These are phyloP conservation scores for Alternaria infectoria DNA, from an alignment of 2,329 filamentous ascomycete species.

Conservation along the genomic window DNA sequence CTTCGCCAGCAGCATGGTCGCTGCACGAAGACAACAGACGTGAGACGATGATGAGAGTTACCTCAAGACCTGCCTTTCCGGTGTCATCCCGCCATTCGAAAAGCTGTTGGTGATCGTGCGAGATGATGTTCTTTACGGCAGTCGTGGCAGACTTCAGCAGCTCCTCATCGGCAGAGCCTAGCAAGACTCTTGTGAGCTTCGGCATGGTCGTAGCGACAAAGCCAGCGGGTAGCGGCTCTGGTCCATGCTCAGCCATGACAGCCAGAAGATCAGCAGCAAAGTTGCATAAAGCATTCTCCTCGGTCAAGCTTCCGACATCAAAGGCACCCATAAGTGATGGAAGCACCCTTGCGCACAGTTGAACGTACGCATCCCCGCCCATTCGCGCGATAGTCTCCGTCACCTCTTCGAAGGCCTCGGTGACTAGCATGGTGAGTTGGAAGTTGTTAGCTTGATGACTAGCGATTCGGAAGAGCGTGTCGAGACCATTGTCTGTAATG, in stretches of 20 bases:
- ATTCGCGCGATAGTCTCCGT: constrained; percentile 70
- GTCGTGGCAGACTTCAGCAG: constrained; percentile 85
- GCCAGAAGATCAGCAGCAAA: constrained; percentile 85
- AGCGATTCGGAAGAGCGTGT: constrained; percentile 85
- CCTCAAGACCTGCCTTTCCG: constrained; percentile 83
- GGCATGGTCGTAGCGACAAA: constrained; percentile 87
- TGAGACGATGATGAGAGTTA: constrained; percentile 90
- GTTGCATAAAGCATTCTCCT: constrained; percentile 83
- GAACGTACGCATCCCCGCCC: constrained; percentile 72
- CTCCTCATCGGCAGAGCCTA: constrained; percentile 85
- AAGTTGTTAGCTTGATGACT: constrained; percentile 89
- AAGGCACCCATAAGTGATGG: constrained; percentile 89
- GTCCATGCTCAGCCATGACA: constrained; percentile 80
- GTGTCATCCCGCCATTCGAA: constrained; percentile 81
- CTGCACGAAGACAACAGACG: constrained; percentile 81
- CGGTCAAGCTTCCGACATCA: constrained; percentile 83
- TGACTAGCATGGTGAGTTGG: constrained; percentile 85
- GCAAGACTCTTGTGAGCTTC: constrained; percentile 81
- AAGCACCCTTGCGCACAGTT: constrained; percentile 82
- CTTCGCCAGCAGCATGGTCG: constrained; percentile 93
- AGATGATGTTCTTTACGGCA: constrained; percentile 85
- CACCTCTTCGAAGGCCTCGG: constrained; percentile 90
- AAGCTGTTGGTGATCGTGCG: constrained; percentile 88
- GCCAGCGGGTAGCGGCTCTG: constrained; percentile 82
- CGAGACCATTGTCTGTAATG: constrained; percentile 76